Percentiles rank a stretch among this genome's conserved stretches.
Evolutionary conservation across 2,329 filamentous ascomycete species (phyloP).

Genomic region (Phyllosticta ampelicida): DNA sequence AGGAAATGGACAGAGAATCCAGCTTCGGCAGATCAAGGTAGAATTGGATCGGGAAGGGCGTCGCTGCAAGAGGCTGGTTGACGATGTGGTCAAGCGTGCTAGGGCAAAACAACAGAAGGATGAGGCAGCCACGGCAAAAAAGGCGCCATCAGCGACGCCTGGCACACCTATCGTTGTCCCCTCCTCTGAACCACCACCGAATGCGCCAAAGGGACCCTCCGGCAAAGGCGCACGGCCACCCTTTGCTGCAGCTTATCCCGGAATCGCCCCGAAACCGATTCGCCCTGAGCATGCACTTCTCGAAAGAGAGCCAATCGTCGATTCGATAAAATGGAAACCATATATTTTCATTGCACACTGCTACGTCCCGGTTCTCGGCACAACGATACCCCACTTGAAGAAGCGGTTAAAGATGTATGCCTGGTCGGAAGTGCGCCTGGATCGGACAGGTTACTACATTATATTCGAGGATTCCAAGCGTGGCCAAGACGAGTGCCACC

Average conservation of each 20-base stretch:
- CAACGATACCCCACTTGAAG: conserved; percentile 81
- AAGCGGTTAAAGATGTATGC: conserved; percentile 75
- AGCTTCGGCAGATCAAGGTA: conserved; percentile 65
- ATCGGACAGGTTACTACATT: conserved; percentile 81
- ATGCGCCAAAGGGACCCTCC: conserved; percentile 77
- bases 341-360: conserved; percentile 85
- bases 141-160: conserved; percentile 16
- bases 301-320: conserved; percentile 55
- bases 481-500: conserved; percentile 69
- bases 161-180: conserved; percentile 12
- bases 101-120: conserved; percentile 48
- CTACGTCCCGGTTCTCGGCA: conserved; percentile 75
- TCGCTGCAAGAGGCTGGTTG: conserved; percentile 68
- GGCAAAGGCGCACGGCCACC: conserved; percentile 34
- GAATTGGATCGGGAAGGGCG: conserved; percentile 83
- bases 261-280: conserved; percentile 19
- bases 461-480: conserved; percentile 70
- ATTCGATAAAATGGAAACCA: conserved; percentile 64
- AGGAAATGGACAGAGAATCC: conserved; percentile 70
- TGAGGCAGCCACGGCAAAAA: conserved; percentile 23
- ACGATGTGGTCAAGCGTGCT: conserved; percentile 59
- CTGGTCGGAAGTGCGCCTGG: conserved; percentile 72
- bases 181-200: conserved; percentile 53
- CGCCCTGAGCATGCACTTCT: conserved; percentile 43
- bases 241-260: conserved; percentile 23